Conservation (phyloP, 768 basidiomycete genomes). For the Leccinum sublutescens region DNA sequence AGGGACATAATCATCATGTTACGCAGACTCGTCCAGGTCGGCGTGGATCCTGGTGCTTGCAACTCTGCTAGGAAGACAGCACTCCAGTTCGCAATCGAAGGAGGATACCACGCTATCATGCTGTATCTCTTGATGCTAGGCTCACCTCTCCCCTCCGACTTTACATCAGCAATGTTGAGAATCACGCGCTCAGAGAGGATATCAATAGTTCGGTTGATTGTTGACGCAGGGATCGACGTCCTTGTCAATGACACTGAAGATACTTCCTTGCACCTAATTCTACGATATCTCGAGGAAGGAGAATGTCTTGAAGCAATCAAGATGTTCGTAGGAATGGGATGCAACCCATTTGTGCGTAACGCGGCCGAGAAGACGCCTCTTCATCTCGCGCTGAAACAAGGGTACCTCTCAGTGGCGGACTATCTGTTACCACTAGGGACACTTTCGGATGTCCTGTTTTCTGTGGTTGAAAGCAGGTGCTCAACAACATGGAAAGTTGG, state of each 20-base stretch:
- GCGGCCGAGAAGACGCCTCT: neutral
- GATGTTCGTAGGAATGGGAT: neutral
- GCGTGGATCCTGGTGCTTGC: neutral
- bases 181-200: neutral
- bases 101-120: neutral
- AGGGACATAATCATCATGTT: slow-evolving; percentile 4
- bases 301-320: neutral
- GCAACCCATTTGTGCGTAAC: neutral
- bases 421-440: neutral
- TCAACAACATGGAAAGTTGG: neutral
- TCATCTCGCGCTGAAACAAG: neutral
- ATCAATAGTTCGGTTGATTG: neutral
- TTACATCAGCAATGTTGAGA: neutral
- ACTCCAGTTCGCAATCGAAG: slow-evolving; percentile 1
- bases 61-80: neutral
- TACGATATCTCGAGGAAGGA: neutral
- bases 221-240: neutral
- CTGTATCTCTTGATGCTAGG: slow-evolving; percentile 1
- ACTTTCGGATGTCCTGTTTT: neutral
- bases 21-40: slow-evolving; percentile 9
- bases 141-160: neutral
- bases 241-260: neutral
- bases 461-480: neutral
- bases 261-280: neutral
- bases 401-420: neutral